Evolutionary conservation across 805 yeast species (phyloP), one percentile per base, ranked within the genome.

Genomic region (Schizosaccharomyces octosporus): DNA sequence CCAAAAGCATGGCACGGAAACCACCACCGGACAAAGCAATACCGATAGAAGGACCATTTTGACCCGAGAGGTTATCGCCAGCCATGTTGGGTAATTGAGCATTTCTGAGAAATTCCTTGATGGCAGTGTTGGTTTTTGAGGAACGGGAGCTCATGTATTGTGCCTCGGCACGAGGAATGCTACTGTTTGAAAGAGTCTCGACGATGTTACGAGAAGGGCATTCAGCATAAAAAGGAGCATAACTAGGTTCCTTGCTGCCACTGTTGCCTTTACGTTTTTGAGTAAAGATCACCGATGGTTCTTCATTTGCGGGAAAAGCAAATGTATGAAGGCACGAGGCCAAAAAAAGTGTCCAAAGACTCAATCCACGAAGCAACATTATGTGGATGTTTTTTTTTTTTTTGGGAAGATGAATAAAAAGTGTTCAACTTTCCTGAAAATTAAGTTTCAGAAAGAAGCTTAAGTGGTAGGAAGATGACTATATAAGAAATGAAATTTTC

Each of bases 1-100:
- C 81, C 17, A 74, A 72, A 24, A 81, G 66, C 82, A 81, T 79
- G 13, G 85, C 77, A 61, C 85, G 70, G 67, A 79, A 88, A 3
- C 97, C 97, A 67, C 97, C 97, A 57, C 96, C 96, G 21, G 87
- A 80, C 66, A 82, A 81, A 4, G 87, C 82, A 17, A 73, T 64
- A 15, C 75, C 77, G 51, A 71, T 29, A 21, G 36, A 21, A 51
- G 57, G 57, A 24, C 57, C 57, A 4, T 51, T 29, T 17, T 17
- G n/a, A 13, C 57, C 48, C 4, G 39, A 24, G 11, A 57, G 43
- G 36, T 5, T 36, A 57, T 57, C 60, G 42, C 48, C 31, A 57
- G 27, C 36, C 42, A 57, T 21, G n/a, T 41, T 24, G 27, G 60
- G 48, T 41, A 57, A 19, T n/a, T 21, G 17, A 17, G 60, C 60